A percentile compares a stretch with the other conserved stretches of the same genome.
phyloP scores from a whole-genome alignment of 2,329 filamentous ascomycete species.

The Ilyonectria destructans region DNA sequence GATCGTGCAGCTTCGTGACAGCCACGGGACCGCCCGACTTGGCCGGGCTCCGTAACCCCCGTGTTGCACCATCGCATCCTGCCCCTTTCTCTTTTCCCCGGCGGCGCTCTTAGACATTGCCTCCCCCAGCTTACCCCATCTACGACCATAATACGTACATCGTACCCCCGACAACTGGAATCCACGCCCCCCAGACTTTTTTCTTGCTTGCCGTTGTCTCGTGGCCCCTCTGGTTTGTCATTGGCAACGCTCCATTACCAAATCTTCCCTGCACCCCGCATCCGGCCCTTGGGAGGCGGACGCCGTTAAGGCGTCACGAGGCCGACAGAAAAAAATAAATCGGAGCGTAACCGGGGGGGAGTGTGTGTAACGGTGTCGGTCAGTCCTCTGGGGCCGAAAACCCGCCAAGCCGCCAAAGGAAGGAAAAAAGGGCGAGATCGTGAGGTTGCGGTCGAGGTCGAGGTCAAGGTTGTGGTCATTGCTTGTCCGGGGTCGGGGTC shows the following conservation, averaged over 20 bases:
- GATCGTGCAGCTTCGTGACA: conserved; percentile 53
- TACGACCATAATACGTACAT: conserved; percentile 27
- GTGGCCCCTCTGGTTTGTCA: conserved; percentile 50
- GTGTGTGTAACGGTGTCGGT: conserved; percentile 29
- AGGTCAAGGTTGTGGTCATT: conserved; percentile 6
- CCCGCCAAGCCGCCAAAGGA: conserved; percentile 13
- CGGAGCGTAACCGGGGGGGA: conserved; percentile 24
- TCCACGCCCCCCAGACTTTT: conserved; percentile 33
- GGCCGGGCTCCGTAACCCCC: conserved; percentile 27
- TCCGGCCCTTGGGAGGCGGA: conserved; percentile 45
- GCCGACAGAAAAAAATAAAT: conserved; percentile 42
- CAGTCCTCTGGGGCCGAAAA: conserved; percentile 16
- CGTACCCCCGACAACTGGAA: conserved; percentile 26
- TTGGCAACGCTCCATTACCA: conserved; percentile 46
- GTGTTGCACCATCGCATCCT: conserved; percentile 37
- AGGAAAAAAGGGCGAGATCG: conserved; percentile 24
- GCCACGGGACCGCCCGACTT: conserved; percentile 44
- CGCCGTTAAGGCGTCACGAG: conserved; percentile 48
- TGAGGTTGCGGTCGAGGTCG: conserved; percentile 4
- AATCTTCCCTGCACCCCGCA: conserved; percentile 51
- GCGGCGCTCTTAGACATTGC: conserved; percentile 19
- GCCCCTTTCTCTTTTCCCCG: conserved; percentile 35
- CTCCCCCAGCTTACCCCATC: conserved; percentile 36
- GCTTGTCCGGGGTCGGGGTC: conserved; percentile 7
- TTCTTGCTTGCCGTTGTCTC: conserved; percentile 38